phyloP scores from a whole-genome alignment of 2,329 filamentous ascomycete genomes.

The Tolypocladium cylindrosporum region DNA sequence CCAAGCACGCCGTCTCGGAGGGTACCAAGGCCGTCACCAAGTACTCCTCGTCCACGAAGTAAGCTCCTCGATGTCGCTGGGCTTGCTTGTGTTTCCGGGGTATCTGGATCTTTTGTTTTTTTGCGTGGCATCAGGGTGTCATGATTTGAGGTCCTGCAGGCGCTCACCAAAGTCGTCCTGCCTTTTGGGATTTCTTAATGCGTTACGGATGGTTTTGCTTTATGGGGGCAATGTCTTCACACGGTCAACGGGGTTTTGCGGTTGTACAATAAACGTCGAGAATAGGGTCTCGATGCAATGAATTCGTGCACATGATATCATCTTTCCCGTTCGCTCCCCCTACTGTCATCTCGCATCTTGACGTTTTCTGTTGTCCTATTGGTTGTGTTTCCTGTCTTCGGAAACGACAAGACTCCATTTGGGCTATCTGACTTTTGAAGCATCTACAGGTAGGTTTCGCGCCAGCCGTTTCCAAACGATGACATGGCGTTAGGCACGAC shows the following conservation, averaged over 20 bases:
- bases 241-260: constrained; percentile 60
- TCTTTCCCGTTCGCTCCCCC: background rate
- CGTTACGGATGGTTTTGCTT: constrained; percentile 63
- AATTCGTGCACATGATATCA: constrained; percentile 48
- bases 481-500: background rate
- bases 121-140: constrained; percentile 49
- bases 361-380: background rate
- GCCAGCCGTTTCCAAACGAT: background rate
- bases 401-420: background rate
- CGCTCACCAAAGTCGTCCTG: constrained; percentile 10
- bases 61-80: constrained; percentile 40
- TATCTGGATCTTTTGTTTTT: constrained; percentile 37
- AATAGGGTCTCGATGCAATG: constrained; percentile 53
- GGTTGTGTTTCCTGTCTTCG: background rate
- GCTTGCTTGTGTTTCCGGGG: constrained; percentile 45
- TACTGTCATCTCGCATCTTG: background rate
- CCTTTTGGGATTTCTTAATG: constrained; percentile 54
- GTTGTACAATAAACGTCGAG: constrained; percentile 63
- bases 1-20: constrained; percentile 99
- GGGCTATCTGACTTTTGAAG: background rate
- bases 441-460: background rate
- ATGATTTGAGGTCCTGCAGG: constrained; percentile 42
- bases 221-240: constrained; percentile 60
- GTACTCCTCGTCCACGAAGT: constrained; percentile 99
- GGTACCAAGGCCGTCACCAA: constrained; percentile 99